Percentiles rank a stretch among this genome's conserved stretches.
These are phyloP conservation scores for Piloderma croceum DNA, from an alignment of 768 basidiomycete species.

Conservation along the genomic window DNA sequence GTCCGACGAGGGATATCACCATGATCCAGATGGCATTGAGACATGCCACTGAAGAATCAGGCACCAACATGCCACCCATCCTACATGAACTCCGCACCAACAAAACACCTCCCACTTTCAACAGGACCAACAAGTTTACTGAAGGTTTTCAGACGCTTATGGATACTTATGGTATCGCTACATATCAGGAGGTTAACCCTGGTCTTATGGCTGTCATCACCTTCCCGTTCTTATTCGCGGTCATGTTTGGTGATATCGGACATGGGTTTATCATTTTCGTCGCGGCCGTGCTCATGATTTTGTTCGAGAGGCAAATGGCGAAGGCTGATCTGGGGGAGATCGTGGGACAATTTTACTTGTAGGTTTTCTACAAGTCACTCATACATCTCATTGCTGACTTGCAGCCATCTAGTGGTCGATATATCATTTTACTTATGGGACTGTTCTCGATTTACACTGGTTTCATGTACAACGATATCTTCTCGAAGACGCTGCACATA, in stretches of 20 bases:
- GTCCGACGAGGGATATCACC: conserved; percentile 86
- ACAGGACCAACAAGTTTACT: conserved; percentile 93
- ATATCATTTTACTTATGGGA: conserved; percentile 99
- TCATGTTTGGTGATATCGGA: conserved; percentile 99
- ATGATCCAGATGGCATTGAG: conserved; percentile 82
- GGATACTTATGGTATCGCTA: conserved; percentile 93
- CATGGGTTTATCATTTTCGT: conserved; percentile 82
- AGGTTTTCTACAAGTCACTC: no score
- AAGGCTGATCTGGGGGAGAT: conserved; percentile 81
- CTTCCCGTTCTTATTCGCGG: conserved; percentile 97
- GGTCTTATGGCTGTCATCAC: conserved; percentile 88
- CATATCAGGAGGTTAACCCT: conserved; percentile 95
- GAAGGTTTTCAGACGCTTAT: conserved; percentile 97
- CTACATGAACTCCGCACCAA: conserved; percentile 83
- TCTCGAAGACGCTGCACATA: conserved; percentile 85
- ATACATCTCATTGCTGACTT: conserved; percentile 12
- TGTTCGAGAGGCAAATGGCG: conserved; percentile 74
- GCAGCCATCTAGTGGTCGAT: conserved; percentile 69
- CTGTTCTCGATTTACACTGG: conserved; percentile 94
- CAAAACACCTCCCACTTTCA: conserved; percentile 93
- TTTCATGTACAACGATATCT: conserved; percentile 97
- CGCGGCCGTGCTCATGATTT: conserved; percentile 79
- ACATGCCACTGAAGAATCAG: conserved; percentile 91
- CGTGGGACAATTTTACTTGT: conserved; percentile 88
- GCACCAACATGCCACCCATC: conserved; percentile 88